Base-by-base conservation (phyloP, 2,329 filamentous ascomycete genomes). In the Lachnellula hyalina region DNA sequence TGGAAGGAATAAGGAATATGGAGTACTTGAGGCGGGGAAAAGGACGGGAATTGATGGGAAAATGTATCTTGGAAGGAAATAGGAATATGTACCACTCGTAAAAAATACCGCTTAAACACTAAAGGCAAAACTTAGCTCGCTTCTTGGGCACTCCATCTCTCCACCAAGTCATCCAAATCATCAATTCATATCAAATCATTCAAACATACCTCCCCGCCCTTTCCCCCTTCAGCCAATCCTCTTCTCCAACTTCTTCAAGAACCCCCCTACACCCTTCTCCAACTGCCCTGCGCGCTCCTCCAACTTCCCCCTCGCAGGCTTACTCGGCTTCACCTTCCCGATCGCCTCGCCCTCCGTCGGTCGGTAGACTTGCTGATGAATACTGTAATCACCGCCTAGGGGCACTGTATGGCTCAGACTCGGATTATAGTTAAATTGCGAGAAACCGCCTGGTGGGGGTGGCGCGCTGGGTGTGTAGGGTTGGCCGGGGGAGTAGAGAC, bases 181-280 rank as follows among this genome's bases (percentile, higher is more conserved):
- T 28, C 7, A 7, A 28, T 28, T 28, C 25, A 28, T 28, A 28
- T 28, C 25, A 28, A 8, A 7, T 28, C 25, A 17, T 17, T 7
- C 17, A 11, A n/a, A 6, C 11, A 17, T 17, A 44, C 41, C 15
- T 44, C 41, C 3, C 17, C 4, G 6, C 17, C 8, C 15, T 5
- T 28, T 55, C 25, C 17, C 8, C 15, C 7, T 28, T 55, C 61
- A 70, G 11, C 67, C 68, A 60, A 67, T 65, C 58, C 65, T 87
- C 82, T 89, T 90, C 74, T 91, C 87, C 70, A 91, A 79, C 73
- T 85, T 89, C 78, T 86, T 90, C 61, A 91, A 71, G 75, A 90
- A 85, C 6, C 84, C 83, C 28, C 82, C 80, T 4, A 90, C 80
- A 1, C 86, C 84, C 69, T 83, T 84, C 73, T 91, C 87, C 35